Evolutionary conservation across 2,329 filamentous ascomycete species (phyloP), one percentile per base, ranked within the genome.

Genomic region (Incumbomyces delicatus): DNA sequence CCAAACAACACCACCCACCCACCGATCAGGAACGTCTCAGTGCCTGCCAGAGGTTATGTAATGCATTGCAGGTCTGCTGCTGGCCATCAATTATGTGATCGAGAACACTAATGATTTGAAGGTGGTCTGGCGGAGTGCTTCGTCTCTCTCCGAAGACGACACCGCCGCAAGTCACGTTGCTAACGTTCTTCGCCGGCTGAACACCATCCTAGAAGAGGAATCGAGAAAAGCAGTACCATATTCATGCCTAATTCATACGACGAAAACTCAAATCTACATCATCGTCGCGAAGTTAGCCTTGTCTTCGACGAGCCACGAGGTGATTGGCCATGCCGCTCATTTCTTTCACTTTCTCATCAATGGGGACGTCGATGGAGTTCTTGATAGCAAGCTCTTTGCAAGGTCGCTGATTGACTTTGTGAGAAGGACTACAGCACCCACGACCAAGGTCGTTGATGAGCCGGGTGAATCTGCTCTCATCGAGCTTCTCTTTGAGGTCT

Each of bases 291-390:
- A 94, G 67, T 88, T 96, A 56, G 88, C 89, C 2, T 80, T 86
- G 2, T 83, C 83, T 0, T 88, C 85, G 29, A 83, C 87, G 63
- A 85, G 94, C 64, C 85, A 94, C 58, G 83, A 80, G 60, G 83
- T 95, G 60, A 83, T 96, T 56, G 81, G 83, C 54, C 85, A 90
- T 60, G 85, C 86, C 20, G 84, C 95, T 32, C 73, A 83, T 34
- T 81, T 95, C 61, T 95, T 95, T 65, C 87, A 87, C 48, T 88
- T 87, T 13, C 75, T 98, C 53, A 86, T 96, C 58, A 92, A 98
- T 66, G 92, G 88, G 63, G 92, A 96, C 65, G 89, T 95, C 67
- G 92, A 95, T 62, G 87, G 88, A 31, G 94, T 96, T 60, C 79
- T 95, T 40, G 86, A 94, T 60, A 94, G 85, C 60, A 78, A 83